Conservation (phyloP, 1,284 basidiomycete species). For the Omphalotus olearius region DNA sequence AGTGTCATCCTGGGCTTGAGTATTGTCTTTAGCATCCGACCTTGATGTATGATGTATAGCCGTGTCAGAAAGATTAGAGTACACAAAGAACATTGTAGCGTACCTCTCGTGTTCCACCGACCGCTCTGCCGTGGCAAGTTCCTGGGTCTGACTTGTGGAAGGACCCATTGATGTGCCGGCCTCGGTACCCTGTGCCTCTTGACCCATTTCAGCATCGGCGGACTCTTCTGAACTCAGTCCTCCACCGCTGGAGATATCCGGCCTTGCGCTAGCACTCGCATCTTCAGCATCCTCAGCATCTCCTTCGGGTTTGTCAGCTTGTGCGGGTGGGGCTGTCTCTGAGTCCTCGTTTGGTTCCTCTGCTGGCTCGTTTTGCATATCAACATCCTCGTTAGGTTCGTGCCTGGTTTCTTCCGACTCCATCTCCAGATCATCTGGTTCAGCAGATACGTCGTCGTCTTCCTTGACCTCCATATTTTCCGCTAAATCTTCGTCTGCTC, state of each 20-base stretch:
- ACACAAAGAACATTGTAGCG: constrained; percentile 9
- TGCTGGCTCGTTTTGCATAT: constrained; percentile 14
- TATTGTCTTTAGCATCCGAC: constrained; percentile 19
- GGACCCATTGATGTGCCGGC: constrained; percentile 26
- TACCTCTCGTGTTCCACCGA: constrained; percentile 24
- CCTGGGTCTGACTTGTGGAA: constrained; percentile 25
- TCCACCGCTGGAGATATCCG: constrained; percentile 36
- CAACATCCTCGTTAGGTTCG: constrained; percentile 18
- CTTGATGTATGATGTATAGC: constrained; percentile 2
- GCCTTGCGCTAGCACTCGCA: constrained; percentile 28
- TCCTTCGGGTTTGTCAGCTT: constrained; percentile 24
- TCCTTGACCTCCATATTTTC: constrained; percentile 25
- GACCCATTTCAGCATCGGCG: constrained; percentile 24
- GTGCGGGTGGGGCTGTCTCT: constrained; percentile 17
- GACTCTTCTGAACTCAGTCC: constrained; percentile 29
- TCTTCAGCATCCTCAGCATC: constrained; percentile 24
- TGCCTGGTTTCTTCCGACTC: constrained; percentile 16
- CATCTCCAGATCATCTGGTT: constrained; percentile 33
- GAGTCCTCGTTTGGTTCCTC: constrained; percentile 10
- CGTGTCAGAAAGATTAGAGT: background rate
- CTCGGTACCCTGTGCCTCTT: constrained; percentile 23
- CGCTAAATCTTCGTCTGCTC: constrained; percentile 28
- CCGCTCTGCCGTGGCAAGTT: constrained; percentile 20
- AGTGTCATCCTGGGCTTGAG: constrained; percentile 22
- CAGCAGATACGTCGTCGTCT: constrained; percentile 36